Base-by-base conservation (phyloP, 2,329 filamentous ascomycete genomes). In the Paracoccidioides lutzii region DNA sequence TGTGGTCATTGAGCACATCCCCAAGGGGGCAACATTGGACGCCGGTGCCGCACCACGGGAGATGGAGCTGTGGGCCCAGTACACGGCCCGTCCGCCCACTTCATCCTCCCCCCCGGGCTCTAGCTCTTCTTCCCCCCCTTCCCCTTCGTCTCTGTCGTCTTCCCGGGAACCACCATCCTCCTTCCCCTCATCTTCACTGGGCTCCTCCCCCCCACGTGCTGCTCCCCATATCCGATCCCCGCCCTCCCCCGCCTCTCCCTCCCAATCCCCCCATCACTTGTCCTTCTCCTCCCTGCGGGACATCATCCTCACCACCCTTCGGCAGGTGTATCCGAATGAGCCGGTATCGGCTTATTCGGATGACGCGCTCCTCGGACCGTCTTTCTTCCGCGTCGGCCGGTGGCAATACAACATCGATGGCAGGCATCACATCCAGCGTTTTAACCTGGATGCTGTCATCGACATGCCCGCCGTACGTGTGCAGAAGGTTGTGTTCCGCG, bases 1-100 rank as follows among this genome's bases (percentile, higher is more conserved):
- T 61, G 66, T 91, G 1, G 81, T 87, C 1, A 68, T 91, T 45
- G 87, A 91, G 65, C 85, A 90, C 67, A 83, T 88, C 55, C 73
- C 81, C 1, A 76, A 77, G 5, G 74, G 75, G 1, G 81, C 82
- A 2, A 84, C 83, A 0, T 74, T 82, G 6, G 78, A 84, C 49
- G 79, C 83, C 0, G 76, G 73, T 12, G 62, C 66, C n/a, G 82
- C 82, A 37, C 88, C 88, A 0, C 77, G 73, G 53, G 75, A 84
- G 2, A 79, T 91, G 56, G 87, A 91, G 65, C 67, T 91, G 7
- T 88, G 85, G 77, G 82, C 78, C 4, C 74, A 76, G 42, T 78
- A 84, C 57, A 73, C 76, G 30, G 14, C 44, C 32, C 45, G 7
- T 14, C 45, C 22, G 40, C 53, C 52, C 33, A 40, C 53, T 7